A percentile compares a stretch with the other conserved stretches of the same genome.
phyloP scores from a whole-genome alignment of 2,329 filamentous ascomycete species.

The Lecanicillium sp. region DNA sequence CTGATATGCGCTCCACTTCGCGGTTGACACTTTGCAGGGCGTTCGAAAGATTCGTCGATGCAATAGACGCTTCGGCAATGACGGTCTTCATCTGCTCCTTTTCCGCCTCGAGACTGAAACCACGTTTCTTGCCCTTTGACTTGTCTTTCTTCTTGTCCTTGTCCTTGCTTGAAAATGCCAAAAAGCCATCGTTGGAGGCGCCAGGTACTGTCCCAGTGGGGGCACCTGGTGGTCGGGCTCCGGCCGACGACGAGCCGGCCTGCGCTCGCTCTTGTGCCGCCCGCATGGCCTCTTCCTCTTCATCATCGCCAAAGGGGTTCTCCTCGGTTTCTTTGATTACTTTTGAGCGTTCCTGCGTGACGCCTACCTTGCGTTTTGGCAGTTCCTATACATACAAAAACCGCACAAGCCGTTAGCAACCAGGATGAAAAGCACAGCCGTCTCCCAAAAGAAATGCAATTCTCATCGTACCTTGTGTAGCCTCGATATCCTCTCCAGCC shows the following conservation, averaged over 20 bases:
- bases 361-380: constrained; percentile 60
- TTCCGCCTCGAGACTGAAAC: constrained; percentile 81
- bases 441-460: too few species aligned
- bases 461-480: constrained; percentile 65
- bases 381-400: constrained; percentile 51
- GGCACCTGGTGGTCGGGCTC: constrained; percentile 8
- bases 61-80: constrained; percentile 85
- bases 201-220: constrained; percentile 9
- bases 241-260: constrained; percentile 7
- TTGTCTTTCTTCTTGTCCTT: constrained; percentile 44
- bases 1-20: constrained; percentile 78
- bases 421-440: too few species aligned
- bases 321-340: constrained; percentile 77
- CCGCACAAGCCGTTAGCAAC: too few species aligned
- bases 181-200: constrained; percentile 30
- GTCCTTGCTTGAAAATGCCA: constrained; percentile 34
- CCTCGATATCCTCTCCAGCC: constrained; percentile 70
- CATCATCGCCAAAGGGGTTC: constrained; percentile 61
- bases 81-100: constrained; percentile 78
- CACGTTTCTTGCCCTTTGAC: constrained; percentile 50
- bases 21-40: constrained; percentile 84
- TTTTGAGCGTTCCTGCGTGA: constrained; percentile 71
- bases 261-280: constrained; percentile 17
- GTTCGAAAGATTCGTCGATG: constrained; percentile 85
- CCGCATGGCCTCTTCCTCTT: constrained; percentile 42